These are phyloP conservation scores for Setaria italica DNA, from an alignment of 202 grass and related monocot species.

Conservation along the genomic window DNA sequence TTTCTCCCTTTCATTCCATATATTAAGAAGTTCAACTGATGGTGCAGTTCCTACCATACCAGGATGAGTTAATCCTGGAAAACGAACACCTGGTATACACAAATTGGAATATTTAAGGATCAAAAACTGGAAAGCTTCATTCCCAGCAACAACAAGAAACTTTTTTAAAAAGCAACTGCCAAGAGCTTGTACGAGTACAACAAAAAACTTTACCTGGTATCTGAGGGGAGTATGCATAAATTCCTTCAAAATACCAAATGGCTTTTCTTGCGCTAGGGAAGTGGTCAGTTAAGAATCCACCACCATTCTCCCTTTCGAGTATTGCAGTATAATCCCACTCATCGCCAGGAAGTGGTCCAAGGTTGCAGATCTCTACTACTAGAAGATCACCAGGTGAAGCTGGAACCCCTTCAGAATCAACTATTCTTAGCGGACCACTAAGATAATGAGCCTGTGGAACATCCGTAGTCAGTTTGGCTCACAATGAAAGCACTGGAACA, in stretches of 20 bases:
- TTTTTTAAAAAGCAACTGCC: neutral
- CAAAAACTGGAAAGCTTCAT: conserved; percentile 22
- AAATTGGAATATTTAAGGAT: conserved; percentile 28
- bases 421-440: conserved; percentile 78
- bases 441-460: conserved; percentile 80
- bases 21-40: conserved; percentile 79
- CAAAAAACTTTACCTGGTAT: conserved; percentile 63
- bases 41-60: conserved; percentile 88
- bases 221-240: conserved; percentile 86
- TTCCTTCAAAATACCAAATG: conserved; percentile 99
- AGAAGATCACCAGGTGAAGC: conserved; percentile 92
- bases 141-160: neutral
- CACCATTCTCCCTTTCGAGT: conserved; percentile 93
- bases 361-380: conserved; percentile 82
- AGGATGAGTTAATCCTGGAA: conserved; percentile 91
- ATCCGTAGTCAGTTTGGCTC: conserved; percentile 40
- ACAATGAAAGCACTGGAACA: conserved; percentile 8
- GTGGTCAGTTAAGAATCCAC: conserved; percentile 88
- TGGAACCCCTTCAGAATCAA: conserved; percentile 75
- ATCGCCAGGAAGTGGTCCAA: conserved; percentile 81
- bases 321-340: conserved; percentile 96
- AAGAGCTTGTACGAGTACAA: neutral
- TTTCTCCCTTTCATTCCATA: conserved; percentile 92
- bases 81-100: conserved; percentile 71
- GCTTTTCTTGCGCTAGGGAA: conserved; percentile 86